phyloP scores from a whole-genome alignment of 441 rosid species.

The Pelargonium australe region DNA sequence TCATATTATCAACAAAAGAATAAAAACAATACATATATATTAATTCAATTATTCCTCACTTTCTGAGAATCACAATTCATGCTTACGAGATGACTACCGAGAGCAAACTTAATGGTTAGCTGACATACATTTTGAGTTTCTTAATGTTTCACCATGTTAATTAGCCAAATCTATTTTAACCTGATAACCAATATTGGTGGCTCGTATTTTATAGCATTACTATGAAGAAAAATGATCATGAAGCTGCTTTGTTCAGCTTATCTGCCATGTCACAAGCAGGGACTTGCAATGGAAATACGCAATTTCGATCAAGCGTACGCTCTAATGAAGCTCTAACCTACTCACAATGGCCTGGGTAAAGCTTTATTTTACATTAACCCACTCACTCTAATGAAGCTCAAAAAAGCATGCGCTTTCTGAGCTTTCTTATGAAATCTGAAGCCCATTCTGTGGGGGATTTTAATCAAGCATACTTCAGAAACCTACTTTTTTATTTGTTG shows the following conservation, averaged over 20 bases:
- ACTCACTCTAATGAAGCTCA: too few relatives aligned
- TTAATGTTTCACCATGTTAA: not conserved
- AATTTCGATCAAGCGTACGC: not conserved
- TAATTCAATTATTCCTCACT: not conserved
- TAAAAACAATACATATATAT: not conserved
- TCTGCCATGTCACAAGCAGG: not conserved
- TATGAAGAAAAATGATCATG: not conserved
- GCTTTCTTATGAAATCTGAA: too few relatives aligned
- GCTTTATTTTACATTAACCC: too few relatives aligned
- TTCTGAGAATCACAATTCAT: not conserved
- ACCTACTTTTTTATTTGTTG: too few relatives aligned
- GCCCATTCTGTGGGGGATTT: too few relatives aligned
- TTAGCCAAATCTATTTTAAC: not conserved
- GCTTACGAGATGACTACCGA: not conserved
- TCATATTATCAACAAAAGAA: not conserved
- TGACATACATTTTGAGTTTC: not conserved
- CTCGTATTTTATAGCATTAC: not conserved
- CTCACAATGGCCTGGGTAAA: too few relatives aligned
- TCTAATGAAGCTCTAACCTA: too few relatives aligned
- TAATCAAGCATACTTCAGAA: too few relatives aligned
- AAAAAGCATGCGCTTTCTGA: too few relatives aligned
- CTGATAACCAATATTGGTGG: not conserved
- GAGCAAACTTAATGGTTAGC: not conserved
- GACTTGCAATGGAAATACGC: conserved; percentile 1
- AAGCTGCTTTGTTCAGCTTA: not conserved